Evolutionary conservation across 192 early-diverging fungal species (phyloP).

Genomic region (Pecoramyces ruminantium): DNA sequence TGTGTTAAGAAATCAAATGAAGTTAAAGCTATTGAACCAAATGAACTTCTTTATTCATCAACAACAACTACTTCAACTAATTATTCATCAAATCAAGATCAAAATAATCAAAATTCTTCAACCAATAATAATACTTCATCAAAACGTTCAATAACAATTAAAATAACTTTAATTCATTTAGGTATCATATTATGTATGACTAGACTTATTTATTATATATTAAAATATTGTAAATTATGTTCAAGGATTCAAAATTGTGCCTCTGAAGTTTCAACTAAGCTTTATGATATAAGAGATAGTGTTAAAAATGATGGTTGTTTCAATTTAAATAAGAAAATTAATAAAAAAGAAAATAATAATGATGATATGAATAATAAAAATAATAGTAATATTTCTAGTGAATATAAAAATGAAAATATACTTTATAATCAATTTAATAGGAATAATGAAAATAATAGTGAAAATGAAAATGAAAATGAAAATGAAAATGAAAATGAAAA

Average conservation of each 20-base stretch:
- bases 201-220: neutral
- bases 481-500: too few species aligned
- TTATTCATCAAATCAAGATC: too few species aligned
- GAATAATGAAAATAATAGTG: too few species aligned
- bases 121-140: too few species aligned
- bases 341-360: neutral
- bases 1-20: neutral
- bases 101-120: too few species aligned
- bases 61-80: neutral
- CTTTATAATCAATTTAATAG: too few species aligned
- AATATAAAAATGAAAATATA: too few species aligned
- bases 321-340: too few species aligned
- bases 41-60: neutral
- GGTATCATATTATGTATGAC: neutral
- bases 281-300: neutral
- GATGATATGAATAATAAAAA: neutral
- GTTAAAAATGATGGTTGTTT: neutral
- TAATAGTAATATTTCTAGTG: neutral
- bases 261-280: neutral
- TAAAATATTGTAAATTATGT: neutral
- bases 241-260: neutral
- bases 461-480: too few species aligned
- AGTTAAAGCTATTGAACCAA: neutral
- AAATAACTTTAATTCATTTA: neutral
- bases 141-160: neutral